Conservation (phyloP, 108 stramenopile genomes). For the Stephanodiscus minutulus region DNA sequence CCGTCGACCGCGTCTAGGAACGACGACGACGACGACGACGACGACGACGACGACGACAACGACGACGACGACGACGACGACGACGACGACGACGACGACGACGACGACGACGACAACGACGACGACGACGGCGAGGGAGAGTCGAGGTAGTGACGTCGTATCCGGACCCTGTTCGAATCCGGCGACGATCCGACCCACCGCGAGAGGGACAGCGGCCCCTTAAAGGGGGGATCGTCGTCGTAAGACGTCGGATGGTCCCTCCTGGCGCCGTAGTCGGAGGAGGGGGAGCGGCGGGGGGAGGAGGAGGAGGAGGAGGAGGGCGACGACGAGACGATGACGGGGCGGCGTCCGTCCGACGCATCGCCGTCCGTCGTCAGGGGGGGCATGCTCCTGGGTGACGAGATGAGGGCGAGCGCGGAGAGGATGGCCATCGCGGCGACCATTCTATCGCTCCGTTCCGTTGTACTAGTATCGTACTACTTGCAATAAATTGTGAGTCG, state of each 20-base stretch:
- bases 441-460: background rate
- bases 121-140: background rate
- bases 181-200: slow-evolving; percentile 13
- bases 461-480: too few species aligned
- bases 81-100: slow-evolving; percentile 32
- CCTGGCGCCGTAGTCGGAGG: slow-evolving; percentile 42
- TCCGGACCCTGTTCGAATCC: slow-evolving; percentile 37
- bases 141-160: slow-evolving; percentile 34
- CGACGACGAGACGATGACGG: background rate
- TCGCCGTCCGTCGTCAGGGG: background rate
- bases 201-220: slow-evolving; percentile 40
- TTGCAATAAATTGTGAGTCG: too few species aligned
- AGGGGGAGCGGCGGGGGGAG: background rate
- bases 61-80: slow-evolving; percentile 7
- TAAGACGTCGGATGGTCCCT: slow-evolving; percentile 53
- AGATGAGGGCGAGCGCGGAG: slow-evolving; percentile 4
- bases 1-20: background rate
- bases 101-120: background rate
- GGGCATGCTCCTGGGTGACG: background rate
- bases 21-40: slow-evolving; percentile 32
- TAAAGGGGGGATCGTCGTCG: slow-evolving; percentile 55
- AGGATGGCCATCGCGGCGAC: background rate
- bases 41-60: slow-evolving; percentile 22
- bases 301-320: background rate
- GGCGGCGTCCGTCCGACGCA: background rate